These are phyloP conservation scores for Pistacia integerrima DNA, from an alignment of 345 rosid species.

Conservation along the genomic window DNA sequence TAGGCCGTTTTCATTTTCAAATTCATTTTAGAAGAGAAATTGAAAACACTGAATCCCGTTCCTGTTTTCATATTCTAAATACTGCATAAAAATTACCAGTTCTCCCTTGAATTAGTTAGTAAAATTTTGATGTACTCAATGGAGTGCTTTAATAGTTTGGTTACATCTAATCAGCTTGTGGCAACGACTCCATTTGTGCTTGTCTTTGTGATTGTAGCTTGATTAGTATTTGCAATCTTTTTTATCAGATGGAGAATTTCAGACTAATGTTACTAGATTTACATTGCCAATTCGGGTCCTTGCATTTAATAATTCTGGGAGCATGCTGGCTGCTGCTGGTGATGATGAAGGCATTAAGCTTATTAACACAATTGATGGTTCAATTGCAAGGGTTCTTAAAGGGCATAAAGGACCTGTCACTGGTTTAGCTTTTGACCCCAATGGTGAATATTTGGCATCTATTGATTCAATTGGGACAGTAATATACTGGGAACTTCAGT, in stretches of 20 bases:
- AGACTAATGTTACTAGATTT: constrained; percentile 87
- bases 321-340: constrained; percentile 93
- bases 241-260: constrained; percentile 83
- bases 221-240: neutral
- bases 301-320: constrained; percentile 83
- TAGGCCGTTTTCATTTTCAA: too few species aligned
- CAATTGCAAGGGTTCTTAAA: constrained; percentile 86
- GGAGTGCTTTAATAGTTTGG: neutral
- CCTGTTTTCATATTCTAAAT: too few species aligned
- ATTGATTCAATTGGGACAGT: constrained; percentile 84
- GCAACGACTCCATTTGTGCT: neutral
- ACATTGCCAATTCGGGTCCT: constrained; percentile 88
- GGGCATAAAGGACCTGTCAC: constrained; percentile 87
- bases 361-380: constrained; percentile 87
- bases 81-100: neutral
- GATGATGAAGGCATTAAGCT: constrained; percentile 98
- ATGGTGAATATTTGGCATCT: constrained; percentile 78
- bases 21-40: too few species aligned
- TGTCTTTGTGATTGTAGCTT: neutral
- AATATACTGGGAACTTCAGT: constrained; percentile 83
- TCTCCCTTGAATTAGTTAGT: neutral
- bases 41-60: too few species aligned
- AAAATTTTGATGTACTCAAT: neutral
- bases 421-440: constrained; percentile 81
- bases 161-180: neutral